Base-by-base conservation (phyloP, 257 asterid genomes). In the Henckelia pumila region DNA sequence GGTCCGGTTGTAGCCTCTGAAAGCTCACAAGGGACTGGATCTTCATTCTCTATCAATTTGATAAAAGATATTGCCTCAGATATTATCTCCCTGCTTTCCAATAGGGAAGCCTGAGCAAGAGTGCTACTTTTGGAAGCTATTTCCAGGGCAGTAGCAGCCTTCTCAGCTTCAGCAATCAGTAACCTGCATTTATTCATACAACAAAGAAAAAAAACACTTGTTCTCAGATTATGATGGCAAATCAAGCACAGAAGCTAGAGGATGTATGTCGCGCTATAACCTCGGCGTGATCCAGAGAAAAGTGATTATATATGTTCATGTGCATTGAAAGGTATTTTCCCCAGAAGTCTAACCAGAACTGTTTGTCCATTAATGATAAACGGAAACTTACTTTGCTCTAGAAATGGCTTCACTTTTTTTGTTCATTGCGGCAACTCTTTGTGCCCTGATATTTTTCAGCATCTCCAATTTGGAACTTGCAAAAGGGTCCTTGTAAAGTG, bases 91-190 rank as follows among this genome's bases (percentile, higher is more conserved):
- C 88, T 78, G 68, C 97, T 80, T 72, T 93, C 96, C 57, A 78
- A 17, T 20, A 93, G 84, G 1, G 96, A 86, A 0, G 92, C 91
- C 30, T 73, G 82, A 68, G 90, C 99, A 23, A 82, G 61, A 72
- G 88, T 83, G 80, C 86, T 89, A 44, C 73, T 81, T 78, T 73
- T 72, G 58, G 94, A 93, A 63, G 96, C 86, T 66, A 56, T 53
- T 80, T 88, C 97, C 20, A 93, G 95, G 28, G 90, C 89, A 72
- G 79, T 78, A 4, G 92, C 94, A 17, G 97, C 99, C 67, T 88
- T 90, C 86, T 86, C 95, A 67, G 99, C 97, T 82, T 88, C 97
- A 65, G 89, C 89, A 64, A 90, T 93, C 85, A 93, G 75, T 72
- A 77, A 70, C 85, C 99, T 90, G 89, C 64, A 70, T 32, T 65